These are phyloP conservation scores for Triticum monococcum DNA, from an alignment of 176 grass and related monocot genomes.

Conservation along the genomic window DNA sequence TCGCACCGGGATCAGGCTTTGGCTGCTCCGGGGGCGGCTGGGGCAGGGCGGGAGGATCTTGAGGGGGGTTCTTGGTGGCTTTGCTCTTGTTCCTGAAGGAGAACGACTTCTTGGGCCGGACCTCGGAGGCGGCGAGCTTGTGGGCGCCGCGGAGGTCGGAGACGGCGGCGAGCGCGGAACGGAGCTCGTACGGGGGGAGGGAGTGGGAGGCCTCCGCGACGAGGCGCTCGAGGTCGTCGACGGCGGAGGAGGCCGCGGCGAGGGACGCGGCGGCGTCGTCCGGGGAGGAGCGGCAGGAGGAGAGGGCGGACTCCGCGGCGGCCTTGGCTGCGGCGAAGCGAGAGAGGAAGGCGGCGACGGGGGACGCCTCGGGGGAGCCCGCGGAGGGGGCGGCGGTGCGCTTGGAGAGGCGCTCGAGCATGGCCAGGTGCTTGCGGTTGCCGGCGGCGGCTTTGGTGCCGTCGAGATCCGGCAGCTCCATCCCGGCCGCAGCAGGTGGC, in stretches of 20 bases:
- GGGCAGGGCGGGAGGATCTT: conserved; percentile 23
- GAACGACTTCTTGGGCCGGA: conserved; percentile 79
- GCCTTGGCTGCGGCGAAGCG: conserved; percentile 1
- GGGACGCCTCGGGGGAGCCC: neutral
- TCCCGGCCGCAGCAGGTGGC: neutral
- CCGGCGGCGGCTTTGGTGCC: conserved; percentile 26
- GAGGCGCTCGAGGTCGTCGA: conserved; percentile 53
- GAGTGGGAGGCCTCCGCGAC: conserved; percentile 16
- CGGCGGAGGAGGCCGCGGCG: conserved; percentile 37
- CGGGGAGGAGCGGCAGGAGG: conserved; percentile 39
- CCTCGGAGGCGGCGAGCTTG: conserved; percentile 36
- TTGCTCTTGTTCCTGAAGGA: conserved; percentile 82
- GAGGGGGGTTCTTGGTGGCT: conserved; percentile 38
- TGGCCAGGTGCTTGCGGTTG: conserved; percentile 69
- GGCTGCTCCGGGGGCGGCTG: conserved; percentile 4
- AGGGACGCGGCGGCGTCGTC: neutral
- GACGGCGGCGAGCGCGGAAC: conserved; percentile 21
- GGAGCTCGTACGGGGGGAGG: conserved; percentile 4
- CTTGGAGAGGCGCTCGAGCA: conserved; percentile 82
- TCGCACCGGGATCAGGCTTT: conserved; percentile 12
- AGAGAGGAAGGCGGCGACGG: conserved; percentile 16
- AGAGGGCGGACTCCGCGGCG: conserved; percentile 29
- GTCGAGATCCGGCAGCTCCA: conserved; percentile 9
- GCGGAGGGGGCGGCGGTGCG: conserved; percentile 26
- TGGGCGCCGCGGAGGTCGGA: conserved; percentile 65